Conservation (phyloP, 805 yeast species). For the Saccharomycopsis sp. region DNA sequence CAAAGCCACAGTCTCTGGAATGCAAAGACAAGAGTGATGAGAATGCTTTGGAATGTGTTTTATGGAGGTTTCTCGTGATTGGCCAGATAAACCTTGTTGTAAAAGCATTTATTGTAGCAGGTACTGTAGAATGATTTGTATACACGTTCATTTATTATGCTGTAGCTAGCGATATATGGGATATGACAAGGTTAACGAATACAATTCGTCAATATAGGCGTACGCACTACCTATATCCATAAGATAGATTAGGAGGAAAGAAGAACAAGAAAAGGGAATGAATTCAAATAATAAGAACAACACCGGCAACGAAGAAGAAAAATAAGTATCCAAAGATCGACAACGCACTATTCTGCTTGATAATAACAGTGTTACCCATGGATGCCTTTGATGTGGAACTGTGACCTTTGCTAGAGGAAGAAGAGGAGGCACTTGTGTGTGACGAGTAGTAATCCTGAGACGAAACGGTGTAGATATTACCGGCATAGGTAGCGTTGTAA, state of each 20-base stretch:
- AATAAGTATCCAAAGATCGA: not conserved
- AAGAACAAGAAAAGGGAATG: not conserved
- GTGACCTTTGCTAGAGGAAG: not conserved
- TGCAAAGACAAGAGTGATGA: too few relatives aligned
- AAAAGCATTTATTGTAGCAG: too few relatives aligned
- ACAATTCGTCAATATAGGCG: too few relatives aligned
- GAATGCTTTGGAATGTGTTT: not conserved
- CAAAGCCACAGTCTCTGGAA: not conserved
- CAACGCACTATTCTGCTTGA: not conserved
- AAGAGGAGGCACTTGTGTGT: not conserved
- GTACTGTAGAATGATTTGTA: too few relatives aligned
- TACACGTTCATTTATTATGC: too few relatives aligned
- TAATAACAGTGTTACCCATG: not conserved
- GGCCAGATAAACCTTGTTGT: too few relatives aligned
- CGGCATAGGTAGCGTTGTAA: constrained; percentile 39
- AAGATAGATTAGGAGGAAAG: not conserved
- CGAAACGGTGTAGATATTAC: not conserved
- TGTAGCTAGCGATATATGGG: too few relatives aligned
- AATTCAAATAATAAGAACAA: not conserved
- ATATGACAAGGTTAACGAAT: too few relatives aligned
- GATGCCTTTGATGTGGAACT: not conserved
- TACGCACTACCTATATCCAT: too few relatives aligned
- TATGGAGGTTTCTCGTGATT: too few relatives aligned
- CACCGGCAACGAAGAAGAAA: not conserved
- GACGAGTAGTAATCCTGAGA: not conserved